Percentiles rank a stretch among this genome's conserved stretches.
Conservation (phyloP, 441 rosid genomes). For the Populus trichocarpa region DNA sequence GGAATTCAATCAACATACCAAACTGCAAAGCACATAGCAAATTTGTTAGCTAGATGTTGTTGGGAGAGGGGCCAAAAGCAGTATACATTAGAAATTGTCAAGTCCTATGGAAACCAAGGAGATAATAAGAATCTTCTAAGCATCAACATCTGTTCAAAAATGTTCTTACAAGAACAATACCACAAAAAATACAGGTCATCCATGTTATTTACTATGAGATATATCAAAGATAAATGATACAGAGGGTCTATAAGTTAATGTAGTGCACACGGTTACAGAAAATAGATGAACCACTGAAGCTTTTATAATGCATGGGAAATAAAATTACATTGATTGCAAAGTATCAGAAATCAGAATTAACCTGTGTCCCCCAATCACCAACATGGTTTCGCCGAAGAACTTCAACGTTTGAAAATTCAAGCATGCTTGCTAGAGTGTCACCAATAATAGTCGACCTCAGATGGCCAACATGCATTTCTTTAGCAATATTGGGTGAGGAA, state of each 20-base stretch:
- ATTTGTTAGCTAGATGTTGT: conserved; percentile 5
- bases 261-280: not conserved
- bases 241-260: not conserved
- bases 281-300: too few relatives aligned
- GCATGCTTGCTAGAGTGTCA: conserved; percentile 87
- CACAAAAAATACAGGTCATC: not conserved
- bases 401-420: conserved; percentile 79
- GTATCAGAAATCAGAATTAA: conserved; percentile 23
- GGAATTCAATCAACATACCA: conserved; percentile 93
- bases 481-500: conserved; percentile 96
- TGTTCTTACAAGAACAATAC: not conserved
- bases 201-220: not conserved
- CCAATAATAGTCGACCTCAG: conserved; percentile 93
- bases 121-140: not conserved
- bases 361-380: conserved; percentile 99
- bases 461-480: conserved; percentile 98
- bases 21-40: conserved; percentile 52
- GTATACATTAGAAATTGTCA: not conserved
- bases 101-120: not conserved
- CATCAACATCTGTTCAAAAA: not conserved
- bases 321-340: not conserved
- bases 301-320: too few relatives aligned
- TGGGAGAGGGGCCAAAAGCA: not conserved
- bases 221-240: not conserved
- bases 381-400: conserved; percentile 96